phyloP scores from a whole-genome alignment of 768 basidiomycete species.

The Filobasidium floriforme region DNA sequence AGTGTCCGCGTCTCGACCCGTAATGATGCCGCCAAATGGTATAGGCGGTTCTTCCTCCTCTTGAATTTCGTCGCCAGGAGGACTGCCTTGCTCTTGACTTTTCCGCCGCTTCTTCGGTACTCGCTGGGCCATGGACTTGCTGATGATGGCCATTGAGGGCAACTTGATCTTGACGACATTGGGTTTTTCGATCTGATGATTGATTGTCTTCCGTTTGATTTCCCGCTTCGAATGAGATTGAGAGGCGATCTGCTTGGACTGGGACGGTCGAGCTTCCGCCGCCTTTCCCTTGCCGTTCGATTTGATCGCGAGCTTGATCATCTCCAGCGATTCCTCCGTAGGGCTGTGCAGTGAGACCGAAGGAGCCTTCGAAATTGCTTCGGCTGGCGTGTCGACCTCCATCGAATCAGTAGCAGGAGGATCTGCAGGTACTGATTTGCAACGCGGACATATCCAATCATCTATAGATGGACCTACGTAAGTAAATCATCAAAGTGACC shows the following conservation, averaged over 20 bases:
- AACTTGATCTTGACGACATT: slow-evolving; percentile 16
- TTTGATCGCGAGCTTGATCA: background rate
- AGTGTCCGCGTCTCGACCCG: slow-evolving; percentile 62
- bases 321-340: no score
- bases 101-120: slow-evolving; percentile 6
- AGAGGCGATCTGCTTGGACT: background rate
- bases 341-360: no score
- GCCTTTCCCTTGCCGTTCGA: slow-evolving; percentile 6
- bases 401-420: background rate
- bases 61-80: background rate
- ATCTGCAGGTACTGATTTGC: slow-evolving; percentile 25
- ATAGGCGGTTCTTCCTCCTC: slow-evolving; percentile 48
- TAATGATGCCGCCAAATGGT: slow-evolving; percentile 80
- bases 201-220: background rate
- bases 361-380: background rate
- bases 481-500: background rate
- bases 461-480: background rate
- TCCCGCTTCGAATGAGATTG: background rate
- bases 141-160: background rate
- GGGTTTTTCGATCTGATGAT: background rate
- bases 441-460: slow-evolving; percentile 41
- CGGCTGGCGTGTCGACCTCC: background rate
- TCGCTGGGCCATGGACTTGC: background rate
- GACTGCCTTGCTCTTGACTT: no score
- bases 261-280: background rate